phyloP scores from a whole-genome alignment of 106 monocot genomes.

The Narthecium ossifragum region DNA sequence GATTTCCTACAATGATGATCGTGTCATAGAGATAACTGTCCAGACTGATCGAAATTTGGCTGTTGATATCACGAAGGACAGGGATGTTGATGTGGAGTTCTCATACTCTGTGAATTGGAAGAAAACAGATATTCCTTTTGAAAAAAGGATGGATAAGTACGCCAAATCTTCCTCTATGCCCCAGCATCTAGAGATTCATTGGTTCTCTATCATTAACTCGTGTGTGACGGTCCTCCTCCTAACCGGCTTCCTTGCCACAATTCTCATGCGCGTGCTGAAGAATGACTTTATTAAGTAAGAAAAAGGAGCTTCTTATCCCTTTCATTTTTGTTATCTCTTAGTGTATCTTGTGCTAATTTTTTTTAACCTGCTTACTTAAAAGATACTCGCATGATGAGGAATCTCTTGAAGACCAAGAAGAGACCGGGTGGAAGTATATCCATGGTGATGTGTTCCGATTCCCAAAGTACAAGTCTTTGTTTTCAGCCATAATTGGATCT shows the following conservation, averaged over 20 bases:
- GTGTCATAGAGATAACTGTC: slow-evolving; percentile 68
- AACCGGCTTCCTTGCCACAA: slow-evolving; percentile 74
- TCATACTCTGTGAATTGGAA: slow-evolving; percentile 71
- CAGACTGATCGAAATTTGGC: slow-evolving; percentile 48
- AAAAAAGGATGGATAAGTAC: slow-evolving; percentile 80
- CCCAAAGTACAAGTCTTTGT: slow-evolving; percentile 61
- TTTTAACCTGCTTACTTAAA: not conserved
- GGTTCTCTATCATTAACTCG: slow-evolving; percentile 75
- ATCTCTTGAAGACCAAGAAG: slow-evolving; percentile 66
- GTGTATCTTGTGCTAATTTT: not conserved
- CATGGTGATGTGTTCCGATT: slow-evolving; percentile 78
- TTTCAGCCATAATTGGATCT: slow-evolving; percentile 66
- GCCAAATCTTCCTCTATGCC: slow-evolving; percentile 67
- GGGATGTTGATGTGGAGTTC: slow-evolving; percentile 56
- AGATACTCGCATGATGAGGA: slow-evolving; percentile 69
- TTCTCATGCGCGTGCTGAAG: slow-evolving; percentile 75
- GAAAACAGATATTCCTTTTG: slow-evolving; percentile 56
- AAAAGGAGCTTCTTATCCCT: not conserved
- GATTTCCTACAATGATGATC: slow-evolving; percentile 50
- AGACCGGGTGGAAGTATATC: slow-evolving; percentile 83
- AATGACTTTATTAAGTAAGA: slow-evolving; percentile 80
- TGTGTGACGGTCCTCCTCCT: slow-evolving; percentile 77
- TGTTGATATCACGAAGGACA: slow-evolving; percentile 63
- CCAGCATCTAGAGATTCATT: slow-evolving; percentile 69
- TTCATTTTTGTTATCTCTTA: not conserved